These are phyloP conservation scores for Prunus yedoensis DNA, from an alignment of 331 rosid genomes.

Conservation along the genomic window DNA sequence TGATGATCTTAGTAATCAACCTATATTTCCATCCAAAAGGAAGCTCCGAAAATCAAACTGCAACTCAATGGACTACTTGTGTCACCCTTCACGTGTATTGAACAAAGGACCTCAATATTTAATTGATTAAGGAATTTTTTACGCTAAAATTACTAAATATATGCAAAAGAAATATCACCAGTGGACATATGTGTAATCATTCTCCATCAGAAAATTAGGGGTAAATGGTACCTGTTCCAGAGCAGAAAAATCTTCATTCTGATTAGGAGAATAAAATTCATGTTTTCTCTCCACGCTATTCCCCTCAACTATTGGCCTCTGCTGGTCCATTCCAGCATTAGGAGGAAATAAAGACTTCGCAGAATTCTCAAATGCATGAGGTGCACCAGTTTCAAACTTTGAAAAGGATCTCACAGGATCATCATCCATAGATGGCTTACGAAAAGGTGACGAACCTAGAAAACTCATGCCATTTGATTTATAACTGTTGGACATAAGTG, in stretches of 20 bases:
- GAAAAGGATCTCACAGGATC: slow-evolving; percentile 38
- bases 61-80: not conserved
- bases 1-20: not conserved
- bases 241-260: slow-evolving; percentile 86
- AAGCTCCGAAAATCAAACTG: not conserved
- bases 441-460: slow-evolving; percentile 39
- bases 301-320: slow-evolving; percentile 40
- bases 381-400: slow-evolving; percentile 35
- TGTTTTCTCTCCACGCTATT: slow-evolving; percentile 56
- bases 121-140: not conserved
- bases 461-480: slow-evolving; percentile 41
- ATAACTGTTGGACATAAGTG: slow-evolving; percentile 40
- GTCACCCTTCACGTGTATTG: not conserved
- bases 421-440: slow-evolving; percentile 43
- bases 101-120: not conserved
- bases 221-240: slow-evolving; percentile 77
- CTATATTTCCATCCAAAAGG: not conserved
- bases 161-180: not conserved
- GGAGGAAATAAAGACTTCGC: slow-evolving; percentile 31
- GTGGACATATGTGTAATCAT: not conserved
- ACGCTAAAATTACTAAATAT: not conserved
- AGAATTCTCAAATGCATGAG: slow-evolving; percentile 36
- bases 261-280: slow-evolving; percentile 54
- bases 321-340: slow-evolving; percentile 36
- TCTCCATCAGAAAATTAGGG: slow-evolving; percentile 13